These are phyloP conservation scores for Lactarius hengduanensis DNA, from an alignment of 768 basidiomycete species.

Conservation along the genomic window DNA sequence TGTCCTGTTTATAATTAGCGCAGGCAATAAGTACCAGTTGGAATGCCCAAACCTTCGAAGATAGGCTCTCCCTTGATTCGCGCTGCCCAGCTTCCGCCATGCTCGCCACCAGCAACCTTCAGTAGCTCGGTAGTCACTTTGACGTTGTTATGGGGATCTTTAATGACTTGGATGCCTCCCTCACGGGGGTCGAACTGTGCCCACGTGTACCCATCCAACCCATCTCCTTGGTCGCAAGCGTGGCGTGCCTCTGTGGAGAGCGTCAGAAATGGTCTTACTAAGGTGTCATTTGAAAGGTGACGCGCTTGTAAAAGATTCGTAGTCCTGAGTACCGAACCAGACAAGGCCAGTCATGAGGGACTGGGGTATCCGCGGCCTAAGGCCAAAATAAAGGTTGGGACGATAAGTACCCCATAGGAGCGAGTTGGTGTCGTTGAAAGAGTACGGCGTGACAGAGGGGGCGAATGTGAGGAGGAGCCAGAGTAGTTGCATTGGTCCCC, in stretches of 20 bases:
- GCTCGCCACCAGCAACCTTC: slow-evolving; percentile 77
- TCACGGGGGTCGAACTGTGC: slow-evolving; percentile 82
- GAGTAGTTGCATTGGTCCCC: slow-evolving; percentile 42
- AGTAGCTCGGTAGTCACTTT: slow-evolving; percentile 81
- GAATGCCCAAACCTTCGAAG: slow-evolving; percentile 48
- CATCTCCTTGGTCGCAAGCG: slow-evolving; percentile 86
- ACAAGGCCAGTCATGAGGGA: slow-evolving; percentile 92
- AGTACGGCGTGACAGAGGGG: slow-evolving; percentile 39
- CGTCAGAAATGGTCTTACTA: slow-evolving; percentile 10
- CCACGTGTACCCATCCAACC: slow-evolving; percentile 81
- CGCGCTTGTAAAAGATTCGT: slow-evolving; percentile 64
- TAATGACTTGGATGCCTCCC: slow-evolving; percentile 82
- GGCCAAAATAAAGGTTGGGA: slow-evolving; percentile 93
- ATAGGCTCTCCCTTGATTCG: slow-evolving; percentile 81
- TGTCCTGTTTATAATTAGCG: slow-evolving; percentile 31
- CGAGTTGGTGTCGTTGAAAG: slow-evolving; percentile 49
- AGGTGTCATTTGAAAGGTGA: slow-evolving; percentile 27
- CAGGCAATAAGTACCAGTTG: background rate
- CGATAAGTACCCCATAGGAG: slow-evolving; percentile 85
- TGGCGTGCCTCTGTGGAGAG: slow-evolving; percentile 64
- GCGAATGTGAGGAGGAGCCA: slow-evolving; percentile 47
- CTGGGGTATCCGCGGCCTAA: slow-evolving; percentile 79
- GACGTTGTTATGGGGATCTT: slow-evolving; percentile 81
- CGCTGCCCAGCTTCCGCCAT: slow-evolving; percentile 88
- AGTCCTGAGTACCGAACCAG: slow-evolving; percentile 92